Base-by-base conservation (phyloP, 148 eudicot genomes). In the Camellia granthamiana region DNA sequence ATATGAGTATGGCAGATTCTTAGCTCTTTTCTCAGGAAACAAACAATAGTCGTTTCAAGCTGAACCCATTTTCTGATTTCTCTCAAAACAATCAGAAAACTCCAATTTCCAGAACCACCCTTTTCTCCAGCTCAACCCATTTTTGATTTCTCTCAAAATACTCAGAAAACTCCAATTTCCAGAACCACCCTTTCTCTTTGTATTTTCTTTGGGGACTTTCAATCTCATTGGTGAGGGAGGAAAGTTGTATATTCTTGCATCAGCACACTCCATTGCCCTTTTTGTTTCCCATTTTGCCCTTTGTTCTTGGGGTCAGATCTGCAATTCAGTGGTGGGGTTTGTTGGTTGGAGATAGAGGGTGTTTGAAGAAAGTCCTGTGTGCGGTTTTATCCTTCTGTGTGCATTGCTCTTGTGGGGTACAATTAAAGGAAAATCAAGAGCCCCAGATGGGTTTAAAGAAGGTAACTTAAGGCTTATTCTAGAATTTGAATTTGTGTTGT, bases 251-350 rank as follows among this genome's bases (percentile, higher is more conserved):
- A 12, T 30, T 70, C 30, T 70, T 61, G 30, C 11, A 70, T 70
- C 74, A 18, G 18, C n/a, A 46, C 8, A 44, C 11, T 21, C 12
- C 18, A 4, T 46, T 38, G 13, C 74, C 54, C 4, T 70, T 70
- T 21, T 30, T 30, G 6, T 19, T 49, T 49, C 14, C 14, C 41
- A 2, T 8, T 19, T 8, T 51, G 19, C 75, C 71, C 18, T 12
- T 42, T 54, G n/a, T 56, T 74, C 63, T 38, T 23, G 62, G 77
- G 15, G 16, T 55, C 47, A 56, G 77, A 74, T 74, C 77, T 55
- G 63, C 19, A 56, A 56, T 16, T 54, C 30, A 71, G 38, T 30
- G 15, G 46, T 30, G 63, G 64, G 47, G 18, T 74, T 5, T 74
- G n/a, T 74, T 14, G 61, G 6, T 55, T 74, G 21, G 14, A 54